Evolutionary conservation across 1,284 basidiomycete species (phyloP), one percentile per base, ranked within the genome.

Genomic region (Thelephora terrestris): DNA sequence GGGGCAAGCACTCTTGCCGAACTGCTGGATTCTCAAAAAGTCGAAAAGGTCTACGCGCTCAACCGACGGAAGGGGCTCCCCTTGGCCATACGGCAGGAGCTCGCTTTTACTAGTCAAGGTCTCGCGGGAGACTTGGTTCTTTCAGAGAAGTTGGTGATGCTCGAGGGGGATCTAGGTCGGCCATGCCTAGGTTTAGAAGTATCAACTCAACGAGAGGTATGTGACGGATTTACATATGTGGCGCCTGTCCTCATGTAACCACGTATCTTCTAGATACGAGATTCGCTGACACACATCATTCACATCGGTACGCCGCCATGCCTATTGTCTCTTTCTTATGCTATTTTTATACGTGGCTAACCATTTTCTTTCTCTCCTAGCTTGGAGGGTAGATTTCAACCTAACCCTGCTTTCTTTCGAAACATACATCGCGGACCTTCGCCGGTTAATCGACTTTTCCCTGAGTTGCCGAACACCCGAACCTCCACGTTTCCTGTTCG

Each of bases 21-120:
- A 43, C 43, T 55, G 7, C 17, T 61, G 71, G 69, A 76, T 78
- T 59, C 76, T 64, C 68, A 70, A 74, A 39, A 67, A 65, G 23
- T 58, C 2, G 45, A n/a, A 2, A 27, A 36, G 16, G 49, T 58
- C 14, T 58, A 54, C 46, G 55, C 54, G 20, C 50, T 58, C 17
- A 58, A 58, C 25, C 45, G 57, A 14, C 44, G 27, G 18, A 29
- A 21, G 9, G 38, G 29, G 2, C 36, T 23, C 17, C 7, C 47
- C 3, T 7, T 47, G 3, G 29, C 17, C 4, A 37, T 23, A 7
- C 32, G 51, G 7, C 50, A 52, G 42, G 18, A 16, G 7, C n/a
- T 18, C 24, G 49, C 46, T 2, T 51, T 56, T 27, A 34, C 35
- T 4, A 45, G 45, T 27, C 46, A 50, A 5, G 53, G 51, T 5